phyloP scores from a whole-genome alignment of 1,284 basidiomycete species.

The Tilletiopsis washingtonensis region DNA sequence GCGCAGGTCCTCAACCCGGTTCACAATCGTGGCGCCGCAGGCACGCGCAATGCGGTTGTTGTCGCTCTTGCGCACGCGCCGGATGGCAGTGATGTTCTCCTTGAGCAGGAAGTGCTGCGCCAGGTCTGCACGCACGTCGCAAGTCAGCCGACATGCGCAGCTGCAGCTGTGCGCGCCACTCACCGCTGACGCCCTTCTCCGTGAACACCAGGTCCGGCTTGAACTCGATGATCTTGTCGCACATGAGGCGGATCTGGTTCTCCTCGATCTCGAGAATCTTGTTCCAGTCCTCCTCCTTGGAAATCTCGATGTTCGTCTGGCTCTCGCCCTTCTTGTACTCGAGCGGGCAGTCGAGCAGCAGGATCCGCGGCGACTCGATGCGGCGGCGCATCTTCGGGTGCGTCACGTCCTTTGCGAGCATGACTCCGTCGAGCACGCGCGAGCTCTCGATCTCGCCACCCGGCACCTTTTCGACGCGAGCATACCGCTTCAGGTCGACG shows the following conservation, averaged over 20 bases:
- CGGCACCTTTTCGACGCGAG: slow-evolving; percentile 91
- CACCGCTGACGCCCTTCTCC: slow-evolving; percentile 72
- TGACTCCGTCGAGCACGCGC: slow-evolving; percentile 77
- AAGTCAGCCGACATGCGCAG: background rate
- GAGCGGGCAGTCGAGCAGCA: slow-evolving; percentile 87
- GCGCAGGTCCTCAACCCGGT: slow-evolving; percentile 87
- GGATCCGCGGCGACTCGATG: slow-evolving; percentile 81
- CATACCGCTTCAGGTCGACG: slow-evolving; percentile 96
- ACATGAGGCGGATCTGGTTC: slow-evolving; percentile 86
- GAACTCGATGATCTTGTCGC: slow-evolving; percentile 79
- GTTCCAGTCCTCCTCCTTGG: slow-evolving; percentile 88
- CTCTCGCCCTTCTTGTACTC: slow-evolving; percentile 99
- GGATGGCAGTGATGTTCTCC: slow-evolving; percentile 80
- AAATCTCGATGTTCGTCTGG: slow-evolving; percentile 98
- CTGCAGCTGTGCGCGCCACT: background rate
- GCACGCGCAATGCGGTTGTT: slow-evolving; percentile 97
- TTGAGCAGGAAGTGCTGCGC: slow-evolving; percentile 89
- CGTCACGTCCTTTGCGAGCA: slow-evolving; percentile 98
- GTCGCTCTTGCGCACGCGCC: slow-evolving; percentile 92
- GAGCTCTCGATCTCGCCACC: slow-evolving; percentile 95
- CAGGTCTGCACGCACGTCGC: slow-evolving; percentile 55
- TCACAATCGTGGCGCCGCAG: slow-evolving; percentile 91
- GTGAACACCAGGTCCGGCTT: slow-evolving; percentile 93
- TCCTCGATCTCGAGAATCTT: slow-evolving; percentile 91
- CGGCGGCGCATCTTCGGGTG: slow-evolving; percentile 92